Conservation (phyloP, 2,329 filamentous ascomycete genomes). For the Polychaeton citri region DNA sequence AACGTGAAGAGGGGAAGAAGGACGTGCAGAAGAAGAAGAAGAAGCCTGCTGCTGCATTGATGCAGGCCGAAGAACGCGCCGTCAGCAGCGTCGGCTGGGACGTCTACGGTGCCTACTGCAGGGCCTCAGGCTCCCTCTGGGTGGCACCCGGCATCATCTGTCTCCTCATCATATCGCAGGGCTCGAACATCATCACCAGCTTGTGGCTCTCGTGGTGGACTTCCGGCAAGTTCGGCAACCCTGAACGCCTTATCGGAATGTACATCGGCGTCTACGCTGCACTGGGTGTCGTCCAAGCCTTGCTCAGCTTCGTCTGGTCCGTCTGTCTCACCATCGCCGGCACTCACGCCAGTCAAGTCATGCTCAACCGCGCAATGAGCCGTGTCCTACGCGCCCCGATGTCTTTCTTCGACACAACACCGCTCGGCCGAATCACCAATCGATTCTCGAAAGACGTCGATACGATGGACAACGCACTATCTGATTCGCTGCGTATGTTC, state of each 20-base stretch:
- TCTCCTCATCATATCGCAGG: conserved; percentile 60
- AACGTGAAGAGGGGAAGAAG: conserved; percentile 47
- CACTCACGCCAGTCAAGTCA: conserved; percentile 66
- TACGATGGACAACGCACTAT: conserved; percentile 87
- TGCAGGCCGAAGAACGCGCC: conserved; percentile 62
- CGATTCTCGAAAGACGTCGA: conserved; percentile 92
- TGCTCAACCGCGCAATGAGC: conserved; percentile 68
- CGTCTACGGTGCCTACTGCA: conserved; percentile 66
- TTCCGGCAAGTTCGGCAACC: conserved; percentile 57
- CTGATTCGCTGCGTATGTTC: conserved; percentile 86
- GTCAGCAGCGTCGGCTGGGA: conserved; percentile 65
- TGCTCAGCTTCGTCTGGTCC: conserved; percentile 71
- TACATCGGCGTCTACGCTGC: conserved; percentile 55
- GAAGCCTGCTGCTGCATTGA: conserved; percentile 43
- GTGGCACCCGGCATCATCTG: conserved; percentile 52
- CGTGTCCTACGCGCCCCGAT: conserved; percentile 57
- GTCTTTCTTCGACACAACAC: conserved; percentile 96
- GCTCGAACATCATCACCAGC: conserved; percentile 73
- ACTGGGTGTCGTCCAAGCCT: conserved; percentile 56
- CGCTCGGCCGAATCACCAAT: conserved; percentile 87
- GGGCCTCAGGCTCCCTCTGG: conserved; percentile 57
- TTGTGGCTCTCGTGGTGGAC: conserved; percentile 95
- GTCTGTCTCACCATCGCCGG: conserved; percentile 64
- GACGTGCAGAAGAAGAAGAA: conserved; percentile 40
- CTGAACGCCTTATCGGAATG: conserved; percentile 35